Conservation (phyloP, 805 yeast species). For the Candida nemodendra region DNA sequence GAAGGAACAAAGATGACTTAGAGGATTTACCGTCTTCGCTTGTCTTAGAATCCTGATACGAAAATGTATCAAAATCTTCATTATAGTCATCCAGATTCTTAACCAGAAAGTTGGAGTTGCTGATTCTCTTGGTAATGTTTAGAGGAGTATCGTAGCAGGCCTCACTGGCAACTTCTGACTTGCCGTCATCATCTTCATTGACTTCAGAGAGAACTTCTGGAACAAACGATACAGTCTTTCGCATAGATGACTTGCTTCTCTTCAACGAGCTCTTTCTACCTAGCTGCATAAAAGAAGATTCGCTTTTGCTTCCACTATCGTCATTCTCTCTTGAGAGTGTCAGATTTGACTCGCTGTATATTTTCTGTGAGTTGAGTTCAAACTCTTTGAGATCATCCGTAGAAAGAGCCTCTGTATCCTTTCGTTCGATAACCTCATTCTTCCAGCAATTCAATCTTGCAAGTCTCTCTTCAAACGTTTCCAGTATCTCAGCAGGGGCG, state of each 20-base stretch:
- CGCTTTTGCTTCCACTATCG: constrained; percentile 13
- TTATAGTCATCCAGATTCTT: constrained; percentile 34
- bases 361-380: constrained; percentile 20
- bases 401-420: constrained; percentile 21
- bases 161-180: constrained; percentile 43
- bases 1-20: neutral
- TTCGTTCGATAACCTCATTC: constrained; percentile 67
- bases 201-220: constrained; percentile 19
- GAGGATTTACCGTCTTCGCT: constrained; percentile 1
- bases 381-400: constrained; percentile 28
- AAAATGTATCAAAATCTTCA: constrained; percentile 14
- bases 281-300: constrained; percentile 22
- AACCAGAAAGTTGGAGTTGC: constrained; percentile 31
- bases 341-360: constrained; percentile 16
- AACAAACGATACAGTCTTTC: constrained; percentile 33
- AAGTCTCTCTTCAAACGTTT: constrained; percentile 84
- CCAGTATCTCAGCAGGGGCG: constrained; percentile 94
- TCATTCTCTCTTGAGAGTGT: constrained; percentile 9
- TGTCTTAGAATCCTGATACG: constrained; percentile 12
- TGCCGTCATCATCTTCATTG: constrained; percentile 34
- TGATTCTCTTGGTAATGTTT: constrained; percentile 27
- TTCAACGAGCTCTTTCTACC: constrained; percentile 26
- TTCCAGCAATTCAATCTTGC: constrained; percentile 92
- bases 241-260: constrained; percentile 23
- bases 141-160: constrained; percentile 28